Percentiles rank a stretch among this genome's conserved stretches.
Evolutionary conservation across 805 yeast genomes (phyloP).

Genomic region (Candida glaebosa): DNA sequence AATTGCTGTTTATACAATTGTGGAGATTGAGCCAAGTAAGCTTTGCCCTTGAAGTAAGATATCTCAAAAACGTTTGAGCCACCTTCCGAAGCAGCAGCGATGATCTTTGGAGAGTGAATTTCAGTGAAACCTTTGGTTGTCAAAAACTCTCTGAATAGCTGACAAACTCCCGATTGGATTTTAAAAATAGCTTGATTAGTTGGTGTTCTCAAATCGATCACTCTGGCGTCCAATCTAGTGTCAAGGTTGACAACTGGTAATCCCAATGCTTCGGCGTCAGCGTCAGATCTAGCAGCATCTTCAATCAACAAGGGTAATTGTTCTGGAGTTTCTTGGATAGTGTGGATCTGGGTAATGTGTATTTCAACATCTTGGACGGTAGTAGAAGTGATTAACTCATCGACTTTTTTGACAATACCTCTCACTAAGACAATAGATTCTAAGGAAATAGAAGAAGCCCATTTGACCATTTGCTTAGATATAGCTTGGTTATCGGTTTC

Average conservation of each 20-base stretch:
- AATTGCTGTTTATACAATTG: constrained; percentile 97
- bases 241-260: constrained; percentile 94
- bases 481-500: constrained; percentile 47
- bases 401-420: constrained; percentile 81
- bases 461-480: constrained; percentile 94
- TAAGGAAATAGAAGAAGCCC: constrained; percentile 81
- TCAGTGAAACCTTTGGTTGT: constrained; percentile 69
- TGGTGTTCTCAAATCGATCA: constrained; percentile 92
- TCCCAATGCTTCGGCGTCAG: constrained; percentile 87
- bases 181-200: constrained; percentile 97
- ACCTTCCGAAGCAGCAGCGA: constrained; percentile 96
- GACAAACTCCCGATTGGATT: constrained; percentile 86
- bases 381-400: constrained; percentile 83
- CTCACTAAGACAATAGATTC: constrained; percentile 91
- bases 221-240: constrained; percentile 92
- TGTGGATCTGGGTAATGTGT: constrained; percentile 65
- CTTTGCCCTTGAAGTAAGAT: constrained; percentile 86
- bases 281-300: constrained; percentile 94
- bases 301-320: constrained; percentile 92
- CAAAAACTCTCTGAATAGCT: constrained; percentile 86
- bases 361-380: constrained; percentile 90
- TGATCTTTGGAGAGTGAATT: constrained; percentile 92
- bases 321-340: constrained; percentile 85
- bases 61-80: constrained; percentile 97
- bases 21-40: constrained; percentile 96